A percentile compares a stretch with the other conserved stretches of the same genome.
Evolutionary conservation across 2,329 filamentous ascomycete genomes (phyloP).

Genomic region (Fusarium sacchari): DNA sequence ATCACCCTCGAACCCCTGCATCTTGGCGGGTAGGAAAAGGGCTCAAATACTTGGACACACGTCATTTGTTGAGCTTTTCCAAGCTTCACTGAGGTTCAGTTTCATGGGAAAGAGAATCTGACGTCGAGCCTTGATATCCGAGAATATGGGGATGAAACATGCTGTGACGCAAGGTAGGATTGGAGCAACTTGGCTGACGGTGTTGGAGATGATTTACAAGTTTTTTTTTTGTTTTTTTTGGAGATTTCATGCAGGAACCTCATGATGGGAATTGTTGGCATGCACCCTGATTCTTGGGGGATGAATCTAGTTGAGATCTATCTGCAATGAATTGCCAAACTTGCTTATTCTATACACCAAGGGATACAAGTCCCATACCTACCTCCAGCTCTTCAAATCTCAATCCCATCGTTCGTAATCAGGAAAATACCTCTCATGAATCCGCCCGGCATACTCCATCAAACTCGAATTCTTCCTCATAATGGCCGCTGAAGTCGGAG

Average conservation of each 20-base stretch:
- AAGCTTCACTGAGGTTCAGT: not conserved
- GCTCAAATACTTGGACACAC: constrained; percentile 1
- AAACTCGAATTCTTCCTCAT: constrained; percentile 59
- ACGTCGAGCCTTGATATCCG: constrained; percentile 1
- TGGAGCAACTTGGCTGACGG: not conserved
- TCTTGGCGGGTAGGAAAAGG: not conserved
- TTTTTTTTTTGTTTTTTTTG: too few species aligned
- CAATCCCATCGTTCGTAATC: constrained; percentile 60
- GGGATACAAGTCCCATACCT: not conserved
- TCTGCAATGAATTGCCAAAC: too few species aligned
- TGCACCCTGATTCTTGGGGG: not conserved
- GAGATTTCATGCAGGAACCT: not conserved
- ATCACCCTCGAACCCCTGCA: constrained; percentile 7
- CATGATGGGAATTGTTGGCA: not conserved
- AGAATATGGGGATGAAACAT: constrained; percentile 5
- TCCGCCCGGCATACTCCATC: constrained; percentile 65
- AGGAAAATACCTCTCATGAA: constrained; percentile 66
- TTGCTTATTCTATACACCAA: too few species aligned
- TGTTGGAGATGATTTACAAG: not conserved
- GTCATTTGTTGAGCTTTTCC: constrained; percentile 8
- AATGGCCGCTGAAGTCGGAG: constrained; percentile 57
- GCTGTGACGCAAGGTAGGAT: not conserved
- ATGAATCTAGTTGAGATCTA: not conserved
- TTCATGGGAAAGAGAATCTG: not conserved
- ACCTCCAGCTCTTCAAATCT: not conserved